These are phyloP conservation scores for Trametes hirsuta DNA, from an alignment of 1,284 basidiomycete species.

Conservation along the genomic window DNA sequence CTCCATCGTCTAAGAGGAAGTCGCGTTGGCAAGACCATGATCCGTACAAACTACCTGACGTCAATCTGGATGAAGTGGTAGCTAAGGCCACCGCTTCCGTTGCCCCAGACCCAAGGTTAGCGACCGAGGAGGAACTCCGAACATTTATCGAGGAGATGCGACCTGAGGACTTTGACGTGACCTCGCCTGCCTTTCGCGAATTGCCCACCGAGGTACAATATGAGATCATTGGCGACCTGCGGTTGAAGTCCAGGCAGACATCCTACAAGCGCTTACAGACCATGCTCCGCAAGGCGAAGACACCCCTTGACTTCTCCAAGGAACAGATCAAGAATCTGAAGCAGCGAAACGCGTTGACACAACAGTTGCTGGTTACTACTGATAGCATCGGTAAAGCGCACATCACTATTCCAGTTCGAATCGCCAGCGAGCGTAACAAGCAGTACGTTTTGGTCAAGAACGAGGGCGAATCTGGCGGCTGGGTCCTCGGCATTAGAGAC, in stretches of 20 bases:
- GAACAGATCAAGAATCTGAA: conserved; percentile 92
- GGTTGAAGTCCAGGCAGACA: conserved; percentile 92
- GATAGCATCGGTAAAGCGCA: conserved; percentile 92
- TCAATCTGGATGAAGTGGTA: conserved; percentile 64
- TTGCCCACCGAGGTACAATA: conserved; percentile 97
- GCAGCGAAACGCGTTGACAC: conserved; percentile 91
- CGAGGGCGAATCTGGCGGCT: conserved; percentile 84
- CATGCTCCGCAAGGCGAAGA: conserved; percentile 84
- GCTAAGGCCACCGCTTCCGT: conserved; percentile 58
- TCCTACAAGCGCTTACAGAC: conserved; percentile 90
- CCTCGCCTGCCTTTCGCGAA: conserved; percentile 88
- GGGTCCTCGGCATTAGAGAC: conserved; percentile 89
- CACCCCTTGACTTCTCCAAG: conserved; percentile 93
- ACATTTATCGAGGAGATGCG: conserved; percentile 92
- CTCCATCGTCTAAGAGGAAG: conserved; percentile 57
- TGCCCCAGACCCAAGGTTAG: conserved; percentile 85
- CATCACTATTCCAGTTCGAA: conserved; percentile 87
- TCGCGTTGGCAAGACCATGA: conserved; percentile 75
- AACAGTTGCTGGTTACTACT: conserved; percentile 93
- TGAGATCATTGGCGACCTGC: conserved; percentile 96
- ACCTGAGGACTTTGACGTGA: conserved; percentile 90
- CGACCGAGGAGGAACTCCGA: conserved; percentile 91
- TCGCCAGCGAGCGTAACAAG: conserved; percentile 93
- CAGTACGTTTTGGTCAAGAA: conserved; percentile 96
- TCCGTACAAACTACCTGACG: conserved; percentile 81